Evolutionary conservation across 78 protist genomes (phyloP).

Genomic region (Dictyostelium firmibasis): DNA sequence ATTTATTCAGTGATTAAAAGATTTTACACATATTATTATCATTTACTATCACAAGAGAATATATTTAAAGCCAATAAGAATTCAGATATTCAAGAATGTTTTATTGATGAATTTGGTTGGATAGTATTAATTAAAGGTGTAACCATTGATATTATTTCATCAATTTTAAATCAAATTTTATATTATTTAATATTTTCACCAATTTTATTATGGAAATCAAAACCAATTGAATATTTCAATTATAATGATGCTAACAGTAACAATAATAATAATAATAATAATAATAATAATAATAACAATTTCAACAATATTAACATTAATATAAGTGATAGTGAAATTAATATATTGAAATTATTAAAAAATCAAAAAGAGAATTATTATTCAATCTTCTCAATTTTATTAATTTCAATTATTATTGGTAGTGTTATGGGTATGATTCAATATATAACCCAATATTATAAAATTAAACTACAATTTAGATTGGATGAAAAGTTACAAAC

Average conservation of each 20-base stretch:
- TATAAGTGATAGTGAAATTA: not conserved
- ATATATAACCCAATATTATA: not conserved
- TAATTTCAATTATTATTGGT: not conserved
- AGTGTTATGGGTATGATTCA: not conserved
- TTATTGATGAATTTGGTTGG: slow-evolving; percentile 79
- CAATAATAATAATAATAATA: not conserved
- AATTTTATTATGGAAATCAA: slow-evolving; percentile 22
- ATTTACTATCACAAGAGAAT: not conserved
- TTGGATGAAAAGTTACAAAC: slow-evolving; percentile 5
- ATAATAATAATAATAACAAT: not conserved
- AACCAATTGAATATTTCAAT: not conserved
- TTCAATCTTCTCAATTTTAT: not conserved
- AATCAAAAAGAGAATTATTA: not conserved
- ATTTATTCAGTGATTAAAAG: slow-evolving; percentile 33
- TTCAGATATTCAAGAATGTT: slow-evolving; percentile 37
- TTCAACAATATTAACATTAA: not conserved
- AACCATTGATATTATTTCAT: not conserved
- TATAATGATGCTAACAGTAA: not conserved
- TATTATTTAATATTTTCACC: not conserved
- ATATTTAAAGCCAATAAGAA: not conserved
- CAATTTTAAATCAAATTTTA: not conserved
- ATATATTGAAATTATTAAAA: not conserved
- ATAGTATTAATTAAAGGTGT: slow-evolving; percentile 27
- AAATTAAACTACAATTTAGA: slow-evolving; percentile 9
- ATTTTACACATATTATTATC: slow-evolving; percentile 14